Evolutionary conservation across 2,329 filamentous ascomycete genomes (phyloP).

Genomic region (Penicillium sp.): DNA sequence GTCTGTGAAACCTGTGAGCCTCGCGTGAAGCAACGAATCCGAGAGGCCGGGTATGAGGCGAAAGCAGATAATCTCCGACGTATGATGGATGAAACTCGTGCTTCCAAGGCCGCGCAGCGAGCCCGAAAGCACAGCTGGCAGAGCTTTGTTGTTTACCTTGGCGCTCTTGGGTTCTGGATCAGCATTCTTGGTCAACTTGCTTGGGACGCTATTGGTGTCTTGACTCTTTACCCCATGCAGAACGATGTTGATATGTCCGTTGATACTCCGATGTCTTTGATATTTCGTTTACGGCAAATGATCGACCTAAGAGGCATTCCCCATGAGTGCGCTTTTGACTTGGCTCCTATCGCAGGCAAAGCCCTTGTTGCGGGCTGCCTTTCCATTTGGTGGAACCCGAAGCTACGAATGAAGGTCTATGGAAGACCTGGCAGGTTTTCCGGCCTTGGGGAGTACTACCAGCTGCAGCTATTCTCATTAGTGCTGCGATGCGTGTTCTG

Average conservation of each 20-base stretch:
- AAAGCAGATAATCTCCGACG: constrained; percentile 77
- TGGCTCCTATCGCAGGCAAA: constrained; percentile 36
- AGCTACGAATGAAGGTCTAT: constrained; percentile 45
- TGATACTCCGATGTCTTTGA: constrained; percentile 10
- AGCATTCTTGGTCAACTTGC: constrained; percentile 45
- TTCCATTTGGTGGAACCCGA: constrained; percentile 53
- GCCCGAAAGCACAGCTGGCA: constrained; percentile 44
- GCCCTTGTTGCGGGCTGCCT: constrained; percentile 45
- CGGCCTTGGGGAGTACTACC: constrained; percentile 48
- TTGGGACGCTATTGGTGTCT: constrained; percentile 42
- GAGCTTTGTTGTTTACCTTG: constrained; percentile 42
- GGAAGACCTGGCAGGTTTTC: constrained; percentile 42
- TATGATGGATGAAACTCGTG: constrained; percentile 65
- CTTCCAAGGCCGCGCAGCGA: constrained; percentile 32
- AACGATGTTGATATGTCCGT: constrained; percentile 15
- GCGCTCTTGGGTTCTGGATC: constrained; percentile 44
- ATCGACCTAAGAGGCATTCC: constrained; percentile 22
- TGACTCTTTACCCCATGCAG: constrained; percentile 22
- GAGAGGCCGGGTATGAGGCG: constrained; percentile 72
- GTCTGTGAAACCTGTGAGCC: constrained; percentile 80
- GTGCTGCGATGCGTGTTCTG: constrained; percentile 46
- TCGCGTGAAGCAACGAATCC: constrained; percentile 67
- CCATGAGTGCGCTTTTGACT: constrained; percentile 28
- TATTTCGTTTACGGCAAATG: constrained; percentile 23
- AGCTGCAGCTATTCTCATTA: constrained; percentile 47